These are phyloP conservation scores for Stromatinia cepivora DNA, from an alignment of 2,329 filamentous ascomycete genomes.

Conservation along the genomic window DNA sequence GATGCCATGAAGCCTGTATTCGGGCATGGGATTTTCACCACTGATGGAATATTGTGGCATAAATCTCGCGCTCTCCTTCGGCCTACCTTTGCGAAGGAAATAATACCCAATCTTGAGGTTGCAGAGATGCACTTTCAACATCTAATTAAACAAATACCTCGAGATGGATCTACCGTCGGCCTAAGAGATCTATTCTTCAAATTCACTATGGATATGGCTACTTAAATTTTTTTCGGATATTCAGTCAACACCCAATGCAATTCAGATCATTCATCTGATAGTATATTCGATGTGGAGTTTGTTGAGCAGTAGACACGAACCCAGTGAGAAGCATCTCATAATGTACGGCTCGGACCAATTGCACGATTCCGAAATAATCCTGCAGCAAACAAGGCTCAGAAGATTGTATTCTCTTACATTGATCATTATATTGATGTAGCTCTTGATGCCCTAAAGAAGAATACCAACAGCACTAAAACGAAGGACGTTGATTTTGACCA, in stretches of 20 bases:
- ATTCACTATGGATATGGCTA: conserved; percentile 40
- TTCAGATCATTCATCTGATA: conserved; percentile 5
- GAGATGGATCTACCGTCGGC: conserved; percentile 47
- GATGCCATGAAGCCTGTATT: conserved; percentile 23
- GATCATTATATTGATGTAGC: conserved; percentile 21
- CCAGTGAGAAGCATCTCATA: conserved; percentile 15
- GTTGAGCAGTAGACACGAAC: conserved; percentile 7
- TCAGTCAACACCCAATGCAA: conserved; percentile 44
- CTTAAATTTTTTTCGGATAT: conserved; percentile 53
- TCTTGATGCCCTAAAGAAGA: not conserved
- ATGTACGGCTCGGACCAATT: conserved; percentile 8
- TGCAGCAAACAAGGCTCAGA: not conserved
- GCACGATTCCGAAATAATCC: conserved; percentile 3
- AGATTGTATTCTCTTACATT: not conserved
- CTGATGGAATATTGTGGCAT: conserved; percentile 24
- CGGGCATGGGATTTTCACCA: conserved; percentile 25
- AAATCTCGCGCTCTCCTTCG: conserved; percentile 46
- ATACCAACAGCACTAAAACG: not conserved
- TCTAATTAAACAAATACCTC: conserved; percentile 18
- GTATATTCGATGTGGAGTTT: conserved; percentile 7
- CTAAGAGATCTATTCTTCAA: conserved; percentile 60
- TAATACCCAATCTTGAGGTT: conserved; percentile 63
- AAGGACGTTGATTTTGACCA: not conserved
- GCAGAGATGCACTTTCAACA: conserved; percentile 59
- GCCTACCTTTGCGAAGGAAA: conserved; percentile 52